Evolutionary conservation across 1,284 basidiomycete species (phyloP), one percentile per base, ranked within the genome.

Genomic region (Naganishia sp.): DNA sequence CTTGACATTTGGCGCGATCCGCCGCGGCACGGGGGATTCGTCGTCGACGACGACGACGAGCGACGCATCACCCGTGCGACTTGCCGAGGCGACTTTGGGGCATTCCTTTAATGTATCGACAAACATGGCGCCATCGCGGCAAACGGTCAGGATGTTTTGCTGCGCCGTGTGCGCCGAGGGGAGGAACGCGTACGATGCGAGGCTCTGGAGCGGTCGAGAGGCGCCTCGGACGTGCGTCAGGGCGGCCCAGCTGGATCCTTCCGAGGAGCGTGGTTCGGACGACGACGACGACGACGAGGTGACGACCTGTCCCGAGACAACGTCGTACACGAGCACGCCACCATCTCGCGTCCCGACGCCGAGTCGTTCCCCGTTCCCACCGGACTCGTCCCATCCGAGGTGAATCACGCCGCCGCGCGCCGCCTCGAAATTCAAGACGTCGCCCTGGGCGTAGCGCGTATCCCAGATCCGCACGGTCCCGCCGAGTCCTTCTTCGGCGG

Each of bases 391-490:
- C 66, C 66, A 68, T 16, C 33, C 33, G 4, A 68, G 52, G 9
- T 36, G 48, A 7, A 53, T 39, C 13, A 68, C 46, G 1, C 66
- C 66, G 18, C 66, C 66, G 15, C 63, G 11, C 0, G 55, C 55
- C 16, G 63, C 46, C 23, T 64, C 61, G 10, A 53, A 73, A 43
- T 66, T 71, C 9, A 76, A 31, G 5, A 78, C 36, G 42, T 79
- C 79, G 2, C 50, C 45, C 18, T 57, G 46, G 11, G 28, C 33
- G 42, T 72, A 74, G 18, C 78, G 69, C 1, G 69, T 72, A 69
- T 80, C 79, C 77, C 77, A 80, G 10, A 80, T 55, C 9, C 74
- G 70, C 5, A 79, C 77, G 18, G 73, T 69, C 6, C 74, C 72
- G 15, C 54, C 48, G 16, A 69, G 49, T 10, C 66, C 64, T n/a